A percentile compares a stretch with the other conserved stretches of the same genome.
These are phyloP conservation scores for Colletotrichum cuscutae DNA, from an alignment of 2,329 filamentous ascomycete species.

Conservation along the genomic window DNA sequence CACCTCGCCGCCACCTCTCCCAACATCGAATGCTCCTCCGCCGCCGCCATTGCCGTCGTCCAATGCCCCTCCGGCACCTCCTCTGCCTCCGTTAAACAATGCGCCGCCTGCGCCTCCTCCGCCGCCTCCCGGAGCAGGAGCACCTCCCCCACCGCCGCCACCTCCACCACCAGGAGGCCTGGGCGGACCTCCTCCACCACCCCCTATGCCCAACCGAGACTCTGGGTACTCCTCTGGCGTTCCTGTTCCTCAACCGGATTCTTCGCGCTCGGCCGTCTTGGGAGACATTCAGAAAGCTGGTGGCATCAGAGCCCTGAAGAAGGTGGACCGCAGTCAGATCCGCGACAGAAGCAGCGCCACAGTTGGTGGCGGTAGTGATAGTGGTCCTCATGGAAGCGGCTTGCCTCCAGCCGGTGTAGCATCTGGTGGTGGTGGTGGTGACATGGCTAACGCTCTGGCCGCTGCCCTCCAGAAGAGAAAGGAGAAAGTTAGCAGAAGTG, in stretches of 20 bases:
- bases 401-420: slow-evolving; percentile 62
- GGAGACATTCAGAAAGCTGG: slow-evolving; percentile 79
- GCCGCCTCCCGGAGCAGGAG: slow-evolving; percentile 51
- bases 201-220: slow-evolving; percentile 67
- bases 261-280: slow-evolving; percentile 68
- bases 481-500: slow-evolving; percentile 93
- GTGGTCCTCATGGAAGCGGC: slow-evolving; percentile 62
- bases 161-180: slow-evolving; percentile 48
- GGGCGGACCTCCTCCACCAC: slow-evolving; percentile 59
- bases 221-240: slow-evolving; percentile 66
- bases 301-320: slow-evolving; percentile 76
- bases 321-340: slow-evolving; percentile 77
- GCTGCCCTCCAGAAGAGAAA: slow-evolving; percentile 84
- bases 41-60: slow-evolving; percentile 49
- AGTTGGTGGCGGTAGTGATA: slow-evolving; percentile 56
- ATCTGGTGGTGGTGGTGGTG: slow-evolving; percentile 67
- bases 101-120: slow-evolving; percentile 49
- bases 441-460: slow-evolving; percentile 85
- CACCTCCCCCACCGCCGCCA: slow-evolving; percentile 48
- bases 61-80: slow-evolving; percentile 49
- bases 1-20: slow-evolving; percentile 37
- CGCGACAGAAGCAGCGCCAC: slow-evolving; percentile 76
- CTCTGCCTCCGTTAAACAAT: slow-evolving; percentile 48
- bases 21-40: slow-evolving; percentile 38
- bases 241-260: slow-evolving; percentile 56